These are phyloP conservation scores for Apiotrichum siamense DNA, from an alignment of 1,284 basidiomycete genomes.

Conservation along the genomic window DNA sequence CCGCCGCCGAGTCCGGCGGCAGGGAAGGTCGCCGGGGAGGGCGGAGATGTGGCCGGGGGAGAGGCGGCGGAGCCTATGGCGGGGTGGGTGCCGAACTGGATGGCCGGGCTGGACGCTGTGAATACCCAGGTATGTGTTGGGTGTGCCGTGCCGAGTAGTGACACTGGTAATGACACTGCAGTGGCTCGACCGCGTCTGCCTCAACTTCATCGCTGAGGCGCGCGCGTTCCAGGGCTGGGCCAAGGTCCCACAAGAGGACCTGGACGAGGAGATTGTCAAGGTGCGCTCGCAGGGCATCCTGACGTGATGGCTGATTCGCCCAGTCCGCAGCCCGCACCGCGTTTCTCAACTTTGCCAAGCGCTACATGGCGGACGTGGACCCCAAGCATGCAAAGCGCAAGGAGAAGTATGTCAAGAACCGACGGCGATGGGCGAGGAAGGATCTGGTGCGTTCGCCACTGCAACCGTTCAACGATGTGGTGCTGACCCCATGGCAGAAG, in stretches of 20 bases:
- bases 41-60: not conserved
- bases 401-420: slow-evolving; percentile 37
- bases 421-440: slow-evolving; percentile 47
- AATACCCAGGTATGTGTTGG: slow-evolving; percentile 17
- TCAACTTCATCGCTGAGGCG: slow-evolving; percentile 18
- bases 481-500: slow-evolving; percentile 33
- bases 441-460: slow-evolving; percentile 34
- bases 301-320: not conserved
- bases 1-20: slow-evolving; percentile 17
- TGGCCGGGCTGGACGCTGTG: slow-evolving; percentile 6
- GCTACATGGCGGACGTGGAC: slow-evolving; percentile 36
- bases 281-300: not conserved
- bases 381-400: slow-evolving; percentile 28
- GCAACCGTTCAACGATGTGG: not conserved
- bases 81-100: slow-evolving; percentile 21
- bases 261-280: slow-evolving; percentile 19
- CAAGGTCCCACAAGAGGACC: slow-evolving; percentile 21
- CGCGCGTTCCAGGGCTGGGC: slow-evolving; percentile 5
- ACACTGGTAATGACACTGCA: too few relatives aligned
- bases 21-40: too few relatives aligned
- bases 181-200: slow-evolving; percentile 21
- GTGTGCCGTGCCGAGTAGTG: not conserved
- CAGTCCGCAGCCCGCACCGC: slow-evolving; percentile 33
- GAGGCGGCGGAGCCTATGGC: not conserved
- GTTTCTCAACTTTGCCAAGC: slow-evolving; percentile 41